Evolutionary conservation across 352 stramenopile genomes (phyloP).

Genomic region (Phytophthora niederhauseri): DNA sequence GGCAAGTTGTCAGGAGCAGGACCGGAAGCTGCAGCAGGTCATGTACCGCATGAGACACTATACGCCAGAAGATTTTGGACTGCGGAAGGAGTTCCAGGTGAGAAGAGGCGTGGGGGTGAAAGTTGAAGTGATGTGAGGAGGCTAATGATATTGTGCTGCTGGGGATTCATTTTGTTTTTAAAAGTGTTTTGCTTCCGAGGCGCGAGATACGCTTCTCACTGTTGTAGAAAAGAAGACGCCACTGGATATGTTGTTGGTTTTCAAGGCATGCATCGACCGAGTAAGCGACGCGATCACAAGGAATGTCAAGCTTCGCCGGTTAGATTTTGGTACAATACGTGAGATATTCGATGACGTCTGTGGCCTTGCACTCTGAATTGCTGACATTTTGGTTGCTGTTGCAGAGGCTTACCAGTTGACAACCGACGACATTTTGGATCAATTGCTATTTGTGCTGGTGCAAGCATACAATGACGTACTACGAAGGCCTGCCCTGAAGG

Average conservation of each 20-base stretch:
- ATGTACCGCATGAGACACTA: slow-evolving; percentile 65
- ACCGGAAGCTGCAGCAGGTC: slow-evolving; percentile 48
- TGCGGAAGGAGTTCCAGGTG: slow-evolving; percentile 77
- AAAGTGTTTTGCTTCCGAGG: slow-evolving; percentile 51
- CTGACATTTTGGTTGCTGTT: neutral
- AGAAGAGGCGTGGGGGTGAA: neutral
- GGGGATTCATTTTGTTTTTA: neutral
- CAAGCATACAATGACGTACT: slow-evolving; percentile 45
- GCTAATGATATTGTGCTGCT: neutral
- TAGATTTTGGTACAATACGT: slow-evolving; percentile 50
- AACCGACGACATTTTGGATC: slow-evolving; percentile 84
- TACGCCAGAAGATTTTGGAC: slow-evolving; percentile 69
- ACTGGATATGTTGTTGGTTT: slow-evolving; percentile 74
- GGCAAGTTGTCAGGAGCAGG: slow-evolving; percentile 50
- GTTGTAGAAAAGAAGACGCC: slow-evolving; percentile 61
- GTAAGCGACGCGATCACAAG: slow-evolving; percentile 61
- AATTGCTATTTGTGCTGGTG: slow-evolving; percentile 71
- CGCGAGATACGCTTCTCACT: slow-evolving; percentile 42
- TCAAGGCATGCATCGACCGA: slow-evolving; percentile 69
- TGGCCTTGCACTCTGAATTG: neutral
- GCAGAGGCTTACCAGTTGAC: slow-evolving; percentile 64
- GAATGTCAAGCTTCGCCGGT: slow-evolving; percentile 58
- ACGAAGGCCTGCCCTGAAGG: slow-evolving; percentile 11
- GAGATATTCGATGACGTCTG: neutral
- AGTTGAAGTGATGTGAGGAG: neutral